Evolutionary conservation across 2,329 filamentous ascomycete species (phyloP), one percentile per base, ranked within the genome.

Genomic region (Paecilomyces sp.): DNA sequence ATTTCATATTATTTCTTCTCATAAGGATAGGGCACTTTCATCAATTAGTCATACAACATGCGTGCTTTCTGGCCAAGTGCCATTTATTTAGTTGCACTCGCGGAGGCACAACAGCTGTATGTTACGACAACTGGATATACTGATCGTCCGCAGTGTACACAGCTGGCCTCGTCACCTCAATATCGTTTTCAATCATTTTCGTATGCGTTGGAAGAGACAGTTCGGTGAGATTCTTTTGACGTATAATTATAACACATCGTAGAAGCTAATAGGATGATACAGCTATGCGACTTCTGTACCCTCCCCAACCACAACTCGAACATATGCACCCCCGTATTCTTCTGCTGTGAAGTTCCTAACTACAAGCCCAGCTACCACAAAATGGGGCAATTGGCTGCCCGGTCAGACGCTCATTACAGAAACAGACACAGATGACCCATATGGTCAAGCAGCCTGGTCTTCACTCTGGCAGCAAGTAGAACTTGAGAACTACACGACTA

Each of bases 361-460:
- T 3, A 61, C 67, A 2, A 64, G 56, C 1, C 60, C 67, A 15
- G 66, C 65, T 1, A 72, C 69, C 1, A 68, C 70, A 11, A 72
- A 67, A 1, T 74, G 72, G 72, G 71, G 71, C 1, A 70, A 60
- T n/a, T 74, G 71, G 71, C 51, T 71, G 36, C 71, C 71, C n/a
- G 66, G 61, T 11, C 57, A 68, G 15, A 72, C 71, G 0, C 57
- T 52, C 0, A 64, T 71, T 31, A 65, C 59, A 15, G 71, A 70
- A 7, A 70, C 64, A 31, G 70, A 73, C 53, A 66, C 62, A 1
- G 54, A 60, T 1, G 67, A 74, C 41, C 64, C 66, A 7, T 75
- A 74, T 59, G 73, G 72, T 7, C 68, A 74, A 61, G 70, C 71
- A 9, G 73, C 73, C 2, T 76, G 72, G 71, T 71, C 70, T 3